Conservation (phyloP, 345 rosid species). For the Salix exigua region DNA sequence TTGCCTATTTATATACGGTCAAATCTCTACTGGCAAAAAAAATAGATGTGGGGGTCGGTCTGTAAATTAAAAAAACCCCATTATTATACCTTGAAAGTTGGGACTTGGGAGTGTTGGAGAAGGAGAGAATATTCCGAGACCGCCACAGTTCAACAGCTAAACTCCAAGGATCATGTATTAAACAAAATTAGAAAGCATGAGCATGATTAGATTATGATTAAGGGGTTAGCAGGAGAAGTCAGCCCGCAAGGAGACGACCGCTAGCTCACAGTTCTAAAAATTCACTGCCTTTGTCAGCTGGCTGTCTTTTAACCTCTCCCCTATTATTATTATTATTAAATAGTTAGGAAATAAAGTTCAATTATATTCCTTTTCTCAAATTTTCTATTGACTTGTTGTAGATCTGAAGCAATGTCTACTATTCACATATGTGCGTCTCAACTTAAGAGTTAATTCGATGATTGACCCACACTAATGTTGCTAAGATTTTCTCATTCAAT, state of each 20-base stretch:
- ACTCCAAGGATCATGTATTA: slow-evolving; percentile 54
- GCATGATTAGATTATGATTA: slow-evolving; percentile 98
- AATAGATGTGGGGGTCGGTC: slow-evolving; percentile 4
- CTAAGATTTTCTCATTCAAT: neutral
- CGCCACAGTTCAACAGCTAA: slow-evolving; percentile 82
- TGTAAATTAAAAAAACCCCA: slow-evolving; percentile 19
- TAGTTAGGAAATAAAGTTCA: neutral
- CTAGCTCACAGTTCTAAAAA: slow-evolving; percentile 62
- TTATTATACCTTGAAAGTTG: slow-evolving; percentile 37
- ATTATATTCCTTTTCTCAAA: neutral
- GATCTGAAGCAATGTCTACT: neutral
- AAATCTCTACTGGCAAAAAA: no score
- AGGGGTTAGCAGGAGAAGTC: slow-evolving; percentile 60
- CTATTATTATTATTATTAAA: neutral
- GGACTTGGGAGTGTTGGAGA: slow-evolving; percentile 39
- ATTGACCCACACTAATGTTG: no score
- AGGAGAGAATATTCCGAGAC: slow-evolving; percentile 88
- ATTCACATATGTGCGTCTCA: neutral
- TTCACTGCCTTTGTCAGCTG: slow-evolving; percentile 89
- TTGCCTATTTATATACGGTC: neutral
- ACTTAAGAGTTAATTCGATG: no score
- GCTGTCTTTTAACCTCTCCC: slow-evolving; percentile 43
- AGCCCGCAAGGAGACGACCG: slow-evolving; percentile 82
- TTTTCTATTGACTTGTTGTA: neutral
- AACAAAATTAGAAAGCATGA: slow-evolving; percentile 42